phyloP scores from a whole-genome alignment of 2,329 filamentous ascomycete genomes.

The Cytospora schulzeri region DNA sequence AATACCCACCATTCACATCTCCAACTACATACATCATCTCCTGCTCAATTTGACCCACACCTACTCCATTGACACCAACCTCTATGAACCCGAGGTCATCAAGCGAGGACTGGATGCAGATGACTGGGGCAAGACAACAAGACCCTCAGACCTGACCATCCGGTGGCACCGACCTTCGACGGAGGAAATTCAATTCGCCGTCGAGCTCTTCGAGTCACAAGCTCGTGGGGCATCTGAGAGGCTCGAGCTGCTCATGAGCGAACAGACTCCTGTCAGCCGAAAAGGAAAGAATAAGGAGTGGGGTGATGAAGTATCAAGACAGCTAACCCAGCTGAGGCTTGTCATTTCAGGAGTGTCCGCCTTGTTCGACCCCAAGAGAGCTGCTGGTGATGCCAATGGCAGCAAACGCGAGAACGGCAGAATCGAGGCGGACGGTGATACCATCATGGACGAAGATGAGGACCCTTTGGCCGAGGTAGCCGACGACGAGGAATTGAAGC shows the following conservation, averaged over 20 bases:
- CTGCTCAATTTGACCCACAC: conserved; percentile 92
- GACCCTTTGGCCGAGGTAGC: conserved; percentile 63
- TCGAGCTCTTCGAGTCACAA: conserved; percentile 85
- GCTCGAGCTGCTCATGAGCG: conserved; percentile 77
- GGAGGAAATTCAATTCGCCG: conserved; percentile 83
- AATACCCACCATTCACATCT: conserved; percentile 91
- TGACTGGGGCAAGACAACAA: conserved; percentile 82
- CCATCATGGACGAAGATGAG: conserved; percentile 51
- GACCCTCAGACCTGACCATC: conserved; percentile 76
- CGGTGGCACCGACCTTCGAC: conserved; percentile 81
- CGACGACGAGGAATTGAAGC: conserved; percentile 80
- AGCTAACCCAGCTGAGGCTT: conserved; percentile 85
- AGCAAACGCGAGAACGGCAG: conserved; percentile 51
- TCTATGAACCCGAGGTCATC: conserved; percentile 81
- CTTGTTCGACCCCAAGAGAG: conserved; percentile 79
- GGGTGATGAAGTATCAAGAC: conserved; percentile 93
- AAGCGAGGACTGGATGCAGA: conserved; percentile 70
- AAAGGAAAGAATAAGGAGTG: conserved; percentile 98
- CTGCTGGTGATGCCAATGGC: conserved; percentile 56
- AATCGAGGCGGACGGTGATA: conserved; percentile 54
- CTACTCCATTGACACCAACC: conserved; percentile 84
- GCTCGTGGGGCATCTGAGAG: conserved; percentile 74
- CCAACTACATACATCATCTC: conserved; percentile 96
- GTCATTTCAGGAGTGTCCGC: conserved; percentile 87
- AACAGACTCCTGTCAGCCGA: conserved; percentile 79